Conservation (phyloP, 1,284 basidiomycete genomes). For the Termitomyces sp. region DNA sequence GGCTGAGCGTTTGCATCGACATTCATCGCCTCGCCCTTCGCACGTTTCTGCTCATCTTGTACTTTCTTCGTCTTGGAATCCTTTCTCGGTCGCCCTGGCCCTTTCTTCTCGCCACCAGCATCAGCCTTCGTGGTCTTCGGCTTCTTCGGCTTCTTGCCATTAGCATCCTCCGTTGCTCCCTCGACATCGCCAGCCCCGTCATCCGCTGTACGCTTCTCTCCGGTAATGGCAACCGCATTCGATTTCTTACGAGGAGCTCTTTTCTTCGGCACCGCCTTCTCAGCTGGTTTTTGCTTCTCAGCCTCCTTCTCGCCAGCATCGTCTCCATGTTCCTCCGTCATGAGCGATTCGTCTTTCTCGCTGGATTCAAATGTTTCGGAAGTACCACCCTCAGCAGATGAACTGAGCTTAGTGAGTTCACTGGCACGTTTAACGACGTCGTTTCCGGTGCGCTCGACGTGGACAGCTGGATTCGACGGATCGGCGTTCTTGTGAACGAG, state of each 20-base stretch:
- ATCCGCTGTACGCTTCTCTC: constrained; percentile 16
- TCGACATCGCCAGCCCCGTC: background rate
- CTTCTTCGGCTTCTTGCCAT: constrained; percentile 10
- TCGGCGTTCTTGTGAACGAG: constrained; percentile 18
- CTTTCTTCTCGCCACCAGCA: constrained; percentile 9
- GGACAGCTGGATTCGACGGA: constrained; percentile 17
- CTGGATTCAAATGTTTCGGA: background rate
- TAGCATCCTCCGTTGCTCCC: background rate
- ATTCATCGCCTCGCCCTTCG: constrained; percentile 3
- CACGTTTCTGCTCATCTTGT: background rate
- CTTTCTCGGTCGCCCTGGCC: constrained; percentile 13
- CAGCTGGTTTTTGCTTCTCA: background rate
- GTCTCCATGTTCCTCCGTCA: background rate
- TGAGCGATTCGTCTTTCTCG: background rate
- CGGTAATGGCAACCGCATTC: constrained; percentile 8
- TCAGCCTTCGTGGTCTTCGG: constrained; percentile 5
- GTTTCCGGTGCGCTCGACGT: constrained; percentile 15
- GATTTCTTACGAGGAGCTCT: constrained; percentile 12
- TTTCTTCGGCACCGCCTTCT: constrained; percentile 7
- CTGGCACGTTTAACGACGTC: constrained; percentile 19
- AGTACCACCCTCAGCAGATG: constrained; percentile 4
- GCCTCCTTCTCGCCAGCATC: background rate
- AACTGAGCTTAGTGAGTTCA: constrained; percentile 16
- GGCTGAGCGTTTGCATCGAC: background rate
- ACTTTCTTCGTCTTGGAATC: constrained; percentile 10